phyloP scores from a whole-genome alignment of 2,329 filamentous ascomycete genomes.

The Fusarium chaquense region DNA sequence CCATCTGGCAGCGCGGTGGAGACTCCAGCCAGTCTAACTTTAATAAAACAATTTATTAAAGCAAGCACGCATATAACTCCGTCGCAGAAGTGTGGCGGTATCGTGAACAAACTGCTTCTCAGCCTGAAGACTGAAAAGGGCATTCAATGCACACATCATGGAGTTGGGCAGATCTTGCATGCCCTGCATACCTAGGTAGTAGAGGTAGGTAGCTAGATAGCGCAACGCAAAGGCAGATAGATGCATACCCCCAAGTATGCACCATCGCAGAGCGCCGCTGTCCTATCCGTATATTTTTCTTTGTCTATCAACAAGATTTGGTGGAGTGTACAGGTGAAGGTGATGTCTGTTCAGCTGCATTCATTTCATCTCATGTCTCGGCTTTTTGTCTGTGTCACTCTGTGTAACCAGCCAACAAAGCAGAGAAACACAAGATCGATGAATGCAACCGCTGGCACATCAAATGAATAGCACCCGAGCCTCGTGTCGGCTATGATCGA shows the following conservation, averaged over 20 bases:
- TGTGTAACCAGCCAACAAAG: slow-evolving; percentile 24
- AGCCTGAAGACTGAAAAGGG: not conserved
- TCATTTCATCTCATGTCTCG: slow-evolving; percentile 30
- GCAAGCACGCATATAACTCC: not conserved
- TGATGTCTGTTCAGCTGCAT: not conserved
- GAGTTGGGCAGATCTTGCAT: not conserved
- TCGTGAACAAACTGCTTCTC: not conserved
- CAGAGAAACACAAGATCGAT: slow-evolving; percentile 38
- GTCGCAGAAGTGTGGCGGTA: not conserved
- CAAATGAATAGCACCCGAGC: not conserved
- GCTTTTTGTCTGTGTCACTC: slow-evolving; percentile 15
- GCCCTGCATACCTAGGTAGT: no score
- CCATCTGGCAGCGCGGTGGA: not conserved
- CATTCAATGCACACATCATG: not conserved
- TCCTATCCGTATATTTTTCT: not conserved
- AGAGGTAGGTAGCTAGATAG: not conserved
- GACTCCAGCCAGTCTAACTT: not conserved
- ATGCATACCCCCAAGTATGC: not conserved
- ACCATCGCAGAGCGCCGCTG: not conserved
- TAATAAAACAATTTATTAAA: not conserved
- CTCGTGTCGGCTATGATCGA: slow-evolving; percentile 20
- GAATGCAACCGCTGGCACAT: slow-evolving; percentile 11
- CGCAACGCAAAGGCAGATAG: not conserved
- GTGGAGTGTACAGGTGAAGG: not conserved
- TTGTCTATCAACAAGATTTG: not conserved